A percentile compares a stretch with the other conserved stretches of the same genome.
Evolutionary conservation across 1,139 yeast species (phyloP).

Genomic region (Lodderomyces parapsilosis): DNA sequence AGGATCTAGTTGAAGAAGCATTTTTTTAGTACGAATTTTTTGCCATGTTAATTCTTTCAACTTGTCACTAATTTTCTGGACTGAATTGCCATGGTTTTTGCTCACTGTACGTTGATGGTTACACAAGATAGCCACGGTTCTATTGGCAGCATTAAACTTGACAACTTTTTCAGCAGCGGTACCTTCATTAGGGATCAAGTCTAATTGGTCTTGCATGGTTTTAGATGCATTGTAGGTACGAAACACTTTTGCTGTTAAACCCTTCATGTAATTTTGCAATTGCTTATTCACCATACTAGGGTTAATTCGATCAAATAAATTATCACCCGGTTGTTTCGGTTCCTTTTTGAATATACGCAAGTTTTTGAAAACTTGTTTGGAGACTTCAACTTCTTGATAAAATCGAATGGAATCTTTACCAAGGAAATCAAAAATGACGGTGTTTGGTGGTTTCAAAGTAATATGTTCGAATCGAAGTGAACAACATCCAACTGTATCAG

Average conservation of each 20-base stretch:
- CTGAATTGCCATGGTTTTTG: slow-evolving; percentile 77
- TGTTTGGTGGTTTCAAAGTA: slow-evolving; percentile 80
- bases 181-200: slow-evolving; percentile 75
- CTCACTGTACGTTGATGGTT: slow-evolving; percentile 94
- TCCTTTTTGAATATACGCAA: slow-evolving; percentile 80
- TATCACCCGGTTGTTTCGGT: slow-evolving; percentile 91
- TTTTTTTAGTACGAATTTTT: slow-evolving; percentile 68
- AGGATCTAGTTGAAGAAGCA: slow-evolving; percentile 67
- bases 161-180: slow-evolving; percentile 86
- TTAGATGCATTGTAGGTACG: slow-evolving; percentile 97
- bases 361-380: slow-evolving; percentile 84
- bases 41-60: slow-evolving; percentile 84
- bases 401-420: slow-evolving; percentile 96
- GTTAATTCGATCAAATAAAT: slow-evolving; percentile 84
- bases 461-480: slow-evolving; percentile 89
- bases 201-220: slow-evolving; percentile 94
- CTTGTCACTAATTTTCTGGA: slow-evolving; percentile 74
- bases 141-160: slow-evolving; percentile 88
- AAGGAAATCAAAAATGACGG: slow-evolving; percentile 86
- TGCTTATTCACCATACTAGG: slow-evolving; percentile 83
- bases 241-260: slow-evolving; percentile 93
- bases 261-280: slow-evolving; percentile 87
- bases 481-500: slow-evolving; percentile 98
- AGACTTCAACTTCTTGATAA: slow-evolving; percentile 91
- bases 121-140: slow-evolving; percentile 94